Base-by-base conservation (phyloP, 2,329 filamentous ascomycete genomes). In the Sphaerulina populicola region DNA sequence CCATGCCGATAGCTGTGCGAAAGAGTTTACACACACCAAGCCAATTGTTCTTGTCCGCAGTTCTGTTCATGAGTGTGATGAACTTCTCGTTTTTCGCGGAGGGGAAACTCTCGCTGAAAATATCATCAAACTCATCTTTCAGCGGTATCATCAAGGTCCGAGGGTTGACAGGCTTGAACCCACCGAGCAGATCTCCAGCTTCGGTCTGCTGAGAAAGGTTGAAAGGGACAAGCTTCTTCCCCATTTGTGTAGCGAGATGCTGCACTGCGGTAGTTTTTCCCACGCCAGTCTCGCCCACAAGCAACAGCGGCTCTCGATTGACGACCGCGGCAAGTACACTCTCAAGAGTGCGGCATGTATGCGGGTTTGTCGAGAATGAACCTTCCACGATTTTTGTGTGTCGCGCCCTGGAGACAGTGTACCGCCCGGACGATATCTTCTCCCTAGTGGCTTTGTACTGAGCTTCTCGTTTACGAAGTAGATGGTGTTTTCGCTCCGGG, bases 121-220 rank as follows among this genome's bases (percentile, higher is more conserved):
- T 75, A 21, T 91, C 83, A 59, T 94, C 88, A 58, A 98, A 98
- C 57, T 94, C 88, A 60, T 97, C 93, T 62, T 94, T 88, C 64
- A 98, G 72, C 0, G 93, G 91, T 35, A 96, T 80, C 0, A 93
- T 86, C 51, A 97, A 76, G 54, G 83, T 94, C 58, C 91, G 82
- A 38, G 93, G 81, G 65, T 91, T 96, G 53, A 98, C 85, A 0
- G 93, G 93, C 67, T 98, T 98, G 73, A 94, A 97, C 0, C 93
- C 93, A 62, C 93, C 94, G 0, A 98, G 75, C 10, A 99, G 73
- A 71, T 99, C 93, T n/a, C 90, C 87, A 37, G 86, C 90, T 69
- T 99, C 94, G 64, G 90, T 97, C 67, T 99, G 94, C 66, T 98
- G 94, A 0, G 93, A 98, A 66, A 99, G 69, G 65, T 99, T 99